Conservation (phyloP, 2,329 filamentous ascomycete genomes). For the Arachnomyces sp. region DNA sequence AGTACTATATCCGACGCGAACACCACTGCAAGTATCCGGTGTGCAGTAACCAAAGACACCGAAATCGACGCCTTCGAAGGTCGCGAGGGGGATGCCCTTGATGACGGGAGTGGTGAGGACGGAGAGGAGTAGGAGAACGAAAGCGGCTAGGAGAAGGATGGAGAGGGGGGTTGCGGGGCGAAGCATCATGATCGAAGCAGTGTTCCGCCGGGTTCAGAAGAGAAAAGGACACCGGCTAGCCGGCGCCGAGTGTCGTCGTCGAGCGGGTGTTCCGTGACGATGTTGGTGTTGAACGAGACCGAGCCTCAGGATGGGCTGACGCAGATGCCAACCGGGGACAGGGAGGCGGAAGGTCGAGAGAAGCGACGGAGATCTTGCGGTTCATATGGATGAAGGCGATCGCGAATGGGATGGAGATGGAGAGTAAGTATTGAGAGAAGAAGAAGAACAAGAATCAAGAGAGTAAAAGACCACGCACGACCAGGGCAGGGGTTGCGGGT, state of each 20-base stretch:
- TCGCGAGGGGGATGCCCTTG: slow-evolving; percentile 73
- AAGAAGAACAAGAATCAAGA: too few species aligned
- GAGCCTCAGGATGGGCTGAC: too few species aligned
- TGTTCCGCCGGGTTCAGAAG: too few species aligned
- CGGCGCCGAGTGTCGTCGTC: too few species aligned
- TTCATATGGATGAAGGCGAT: neutral
- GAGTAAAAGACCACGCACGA: too few species aligned
- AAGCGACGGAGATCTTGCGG: too few species aligned
- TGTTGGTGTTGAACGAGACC: too few species aligned
- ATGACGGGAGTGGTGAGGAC: slow-evolving; percentile 90
- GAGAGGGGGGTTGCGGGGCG: slow-evolving; percentile 88
- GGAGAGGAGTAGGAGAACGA: slow-evolving; percentile 75
- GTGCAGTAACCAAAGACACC: slow-evolving; percentile 90
- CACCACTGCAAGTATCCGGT: slow-evolving; percentile 55
- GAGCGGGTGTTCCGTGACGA: too few species aligned
- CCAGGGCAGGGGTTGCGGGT: neutral
- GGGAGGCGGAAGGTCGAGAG: too few species aligned
- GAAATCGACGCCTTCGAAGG: slow-evolving; percentile 68
- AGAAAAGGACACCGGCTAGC: too few species aligned
- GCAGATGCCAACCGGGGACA: too few species aligned
- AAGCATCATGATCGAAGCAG: slow-evolving; percentile 66
- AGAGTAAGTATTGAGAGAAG: neutral
- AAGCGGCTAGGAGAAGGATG: slow-evolving; percentile 75
- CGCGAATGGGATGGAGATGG: neutral
- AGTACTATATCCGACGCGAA: slow-evolving; percentile 78